Evolutionary conservation across 176 grass and related monocot species (phyloP), one percentile per base, ranked within the genome.

Genomic region (Stipa capillata): DNA sequence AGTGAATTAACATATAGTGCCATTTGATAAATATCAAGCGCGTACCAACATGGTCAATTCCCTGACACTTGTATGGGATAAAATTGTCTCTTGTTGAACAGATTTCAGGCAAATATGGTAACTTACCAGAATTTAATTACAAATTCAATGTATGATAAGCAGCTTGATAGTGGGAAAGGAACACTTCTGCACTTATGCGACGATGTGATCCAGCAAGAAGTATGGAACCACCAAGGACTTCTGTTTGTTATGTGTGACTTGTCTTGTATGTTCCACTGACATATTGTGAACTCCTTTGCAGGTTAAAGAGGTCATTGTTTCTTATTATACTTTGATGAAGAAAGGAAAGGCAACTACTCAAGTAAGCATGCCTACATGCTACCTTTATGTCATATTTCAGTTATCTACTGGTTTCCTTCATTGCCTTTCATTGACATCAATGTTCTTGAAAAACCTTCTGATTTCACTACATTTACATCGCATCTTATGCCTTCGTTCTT

Each of bases 201-300:
- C 76, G 87, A 99, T 82, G 87, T 99, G 76, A 99, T 99, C 73
- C 90, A 99, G 83, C 96, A 99, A 77, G 92, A 99, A 87, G 96
- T 99, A 89, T 61, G 85, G 35, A 73, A 45, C 17, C 20, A 59
- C 14, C 36, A 4, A 16, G 36, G 17, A 44, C 45, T 55, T 68
- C 1, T 44, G 32, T 53, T 60, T 65, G 60, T 3, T 36, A 72
- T 51, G 1, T 85, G 24, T 49, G 18, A 61, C 9, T 73, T 77
- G 4, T 28, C 8, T 48, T 40, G 5, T 57, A 24, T 60, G 17
- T 36, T 10, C 13, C 17, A n/a, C 18, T 67, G 6, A 83, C 7
- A 45, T 69, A 44, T 74, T 17, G 1, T 55, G 73, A 65, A 76
- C 54, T 14, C 69, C 28, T 84, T 43, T 69, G 15, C 64, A 99